Evolutionary conservation across 2,329 filamentous ascomycete species (phyloP), one percentile per base, ranked within the genome.

Genomic region (Scytalidium lignicola): DNA sequence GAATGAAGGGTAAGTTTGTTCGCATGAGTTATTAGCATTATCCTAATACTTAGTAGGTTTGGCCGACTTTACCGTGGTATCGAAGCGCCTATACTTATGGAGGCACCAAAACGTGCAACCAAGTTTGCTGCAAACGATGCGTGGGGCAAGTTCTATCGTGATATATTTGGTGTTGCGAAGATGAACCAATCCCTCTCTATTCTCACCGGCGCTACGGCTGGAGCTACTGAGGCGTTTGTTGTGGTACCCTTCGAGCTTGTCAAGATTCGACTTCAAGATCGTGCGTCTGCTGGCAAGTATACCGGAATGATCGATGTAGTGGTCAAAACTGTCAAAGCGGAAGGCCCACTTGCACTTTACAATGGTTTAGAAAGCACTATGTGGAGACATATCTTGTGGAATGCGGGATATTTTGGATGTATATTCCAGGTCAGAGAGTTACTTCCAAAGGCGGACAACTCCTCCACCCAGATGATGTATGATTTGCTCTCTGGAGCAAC

Each of bases 101-200:
- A 97, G 72, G 91, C 91, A 49, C 85, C 88, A 71, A 96, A 96
- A 82, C 83, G 90, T 73, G 92, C 92, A 41, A 97, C 90, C 75
- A 99, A 99, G 72, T 99, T 99, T 72, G 92, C 93, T 43, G 93
- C 93, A 72, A 99, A 99, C 73, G 93, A 99, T 69, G 89, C 92
- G 69, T 99, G 93, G 93, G 93, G 93, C 63, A 83, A 90, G 71
- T 80, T 96, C 72, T 99, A 95, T 77, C 88, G 90, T 66, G 86
- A 86, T 59, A 68, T 86, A 45, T 97, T 99, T 67, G 90, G 88
- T 58, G 78, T 86, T 49, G 70, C 82, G 49, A 88, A 96, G 74
- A 93, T 95, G 85, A 97, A 80, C 65, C 93, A 99, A 73, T 81
- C 83, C 1, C 82, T 99, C 51, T 95, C 93, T 20, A 82, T 96